Base-by-base conservation (phyloP, 176 grass and related monocot genomes). In the Urochloa ruziziensis region DNA sequence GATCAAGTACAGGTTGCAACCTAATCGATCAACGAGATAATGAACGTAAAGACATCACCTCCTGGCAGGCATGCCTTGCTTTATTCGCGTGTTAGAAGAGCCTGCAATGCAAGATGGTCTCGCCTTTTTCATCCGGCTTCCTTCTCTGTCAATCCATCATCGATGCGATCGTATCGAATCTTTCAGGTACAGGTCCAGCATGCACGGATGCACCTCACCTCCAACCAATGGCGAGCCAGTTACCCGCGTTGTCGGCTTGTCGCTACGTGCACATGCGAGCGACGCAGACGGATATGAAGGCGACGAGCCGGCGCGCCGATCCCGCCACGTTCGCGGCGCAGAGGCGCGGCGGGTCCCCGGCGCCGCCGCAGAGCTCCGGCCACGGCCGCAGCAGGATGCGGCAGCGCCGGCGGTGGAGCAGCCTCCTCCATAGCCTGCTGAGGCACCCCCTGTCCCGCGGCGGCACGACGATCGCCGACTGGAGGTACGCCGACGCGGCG, bases 401-500 rank as follows among this genome's bases (percentile, higher is more conserved):
- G 70, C 85, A 82, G 21, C 70, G 78, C 7, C 70, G 29, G 49
- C 56, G 66, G 66, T 72, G 72, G 48, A 65, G 78, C 49, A 79
- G 51, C 78, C 53, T 27, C 70, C 59, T 53, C 87, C 85, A 92
- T 37, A 86, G 44, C 36, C 72, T 19, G 68, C 85, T 67, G 15
- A 86, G 49, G 85, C 85, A 88, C 19, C 82, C 83, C 30, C 66
- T 73, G 7, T 87, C 81, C 53, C 80, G 65, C 21, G 85, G 69
- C 28, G 79, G 73, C 48, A 79, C 67, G 82, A 90, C 40, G 46
- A 87, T 87, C 52, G 87, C 82, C 7, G 90, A 90, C 86, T 92
- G 85, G 66, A 92, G 87, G 86, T 92, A 97, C 59, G 86, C 88
- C 27, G 94, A 90, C 43, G 83, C 88, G 29, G 89, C 92, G 47